Percentiles rank a stretch among this genome's conserved stretches.
Conservation (phyloP, 345 rosid species). For the Linum lewisii region DNA sequence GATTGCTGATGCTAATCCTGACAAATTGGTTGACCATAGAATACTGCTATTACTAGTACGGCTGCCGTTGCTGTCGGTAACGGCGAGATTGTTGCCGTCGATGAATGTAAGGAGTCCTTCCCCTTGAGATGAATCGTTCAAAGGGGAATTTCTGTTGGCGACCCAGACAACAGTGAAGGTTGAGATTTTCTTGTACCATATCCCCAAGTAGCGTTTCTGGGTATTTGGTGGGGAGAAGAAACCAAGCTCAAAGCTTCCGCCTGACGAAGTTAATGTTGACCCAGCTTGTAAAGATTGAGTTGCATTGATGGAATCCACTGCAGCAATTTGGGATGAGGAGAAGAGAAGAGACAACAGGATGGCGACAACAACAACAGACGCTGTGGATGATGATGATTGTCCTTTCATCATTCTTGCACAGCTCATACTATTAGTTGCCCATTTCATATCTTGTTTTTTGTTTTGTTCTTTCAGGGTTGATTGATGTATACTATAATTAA, state of each 20-base stretch:
- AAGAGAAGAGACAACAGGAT: neutral
- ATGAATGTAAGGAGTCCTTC: neutral
- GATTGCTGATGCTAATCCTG: neutral
- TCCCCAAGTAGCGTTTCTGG: neutral
- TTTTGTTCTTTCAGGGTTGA: neutral
- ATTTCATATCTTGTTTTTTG: neutral
- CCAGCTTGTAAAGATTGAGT: neutral
- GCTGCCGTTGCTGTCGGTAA: neutral
- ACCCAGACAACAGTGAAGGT: neutral
- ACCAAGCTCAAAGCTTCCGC: neutral
- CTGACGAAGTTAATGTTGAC: neutral
- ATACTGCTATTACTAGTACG: neutral
- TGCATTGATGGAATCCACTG: neutral
- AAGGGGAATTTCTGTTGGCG: neutral
- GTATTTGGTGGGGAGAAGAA: neutral
- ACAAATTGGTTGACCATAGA: neutral
- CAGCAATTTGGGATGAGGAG: neutral
- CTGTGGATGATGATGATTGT: too few species aligned
- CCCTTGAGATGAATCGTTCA: neutral
- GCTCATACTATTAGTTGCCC: neutral
- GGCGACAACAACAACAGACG: neutral
- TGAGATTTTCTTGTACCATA: neutral
- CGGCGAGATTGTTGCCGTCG: neutral
- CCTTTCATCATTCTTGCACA: neutral
- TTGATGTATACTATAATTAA: neutral